Conservation (phyloP, 2,329 filamentous ascomycete species). For the Colletotrichum falcatum region DNA sequence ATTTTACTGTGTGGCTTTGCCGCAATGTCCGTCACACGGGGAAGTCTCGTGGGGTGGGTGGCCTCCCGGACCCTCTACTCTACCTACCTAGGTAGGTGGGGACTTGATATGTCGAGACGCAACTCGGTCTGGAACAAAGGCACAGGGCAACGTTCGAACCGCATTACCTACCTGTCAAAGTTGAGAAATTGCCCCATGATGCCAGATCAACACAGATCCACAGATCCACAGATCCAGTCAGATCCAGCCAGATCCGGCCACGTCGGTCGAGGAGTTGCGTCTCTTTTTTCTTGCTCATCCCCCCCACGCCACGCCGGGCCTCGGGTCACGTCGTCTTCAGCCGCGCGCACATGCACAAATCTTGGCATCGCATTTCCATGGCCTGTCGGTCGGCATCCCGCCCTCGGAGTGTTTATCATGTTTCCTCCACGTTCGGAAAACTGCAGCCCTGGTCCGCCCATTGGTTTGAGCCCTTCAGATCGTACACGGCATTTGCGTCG, state of each 20-base stretch:
- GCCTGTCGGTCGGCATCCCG: background rate
- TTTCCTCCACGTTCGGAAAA: slow-evolving; percentile 16
- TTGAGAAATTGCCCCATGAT: background rate
- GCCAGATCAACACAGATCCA: background rate
- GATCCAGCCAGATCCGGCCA: too few relatives aligned
- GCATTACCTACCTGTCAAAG: background rate
- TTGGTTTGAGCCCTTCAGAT: slow-evolving; percentile 10
- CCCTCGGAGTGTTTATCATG: background rate
- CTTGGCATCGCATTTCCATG: background rate
- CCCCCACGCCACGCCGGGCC: background rate
- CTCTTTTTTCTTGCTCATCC: background rate
- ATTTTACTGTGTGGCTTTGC: background rate
- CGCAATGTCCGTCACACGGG: background rate
- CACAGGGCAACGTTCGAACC: background rate
- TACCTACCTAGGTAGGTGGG: too few relatives aligned
- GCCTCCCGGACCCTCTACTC: too few relatives aligned
- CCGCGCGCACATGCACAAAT: background rate
- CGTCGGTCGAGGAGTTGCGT: background rate
- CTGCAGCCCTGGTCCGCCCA: slow-evolving; percentile 5
- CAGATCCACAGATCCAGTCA: too few relatives aligned
- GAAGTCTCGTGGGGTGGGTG: background rate
- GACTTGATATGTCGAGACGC: background rate
- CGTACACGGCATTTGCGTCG: slow-evolving; percentile 2
- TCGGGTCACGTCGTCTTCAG: background rate
- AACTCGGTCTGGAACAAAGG: background rate